Conservation (phyloP, 768 basidiomycete genomes). For the Solioccasus polychromus region DNA sequence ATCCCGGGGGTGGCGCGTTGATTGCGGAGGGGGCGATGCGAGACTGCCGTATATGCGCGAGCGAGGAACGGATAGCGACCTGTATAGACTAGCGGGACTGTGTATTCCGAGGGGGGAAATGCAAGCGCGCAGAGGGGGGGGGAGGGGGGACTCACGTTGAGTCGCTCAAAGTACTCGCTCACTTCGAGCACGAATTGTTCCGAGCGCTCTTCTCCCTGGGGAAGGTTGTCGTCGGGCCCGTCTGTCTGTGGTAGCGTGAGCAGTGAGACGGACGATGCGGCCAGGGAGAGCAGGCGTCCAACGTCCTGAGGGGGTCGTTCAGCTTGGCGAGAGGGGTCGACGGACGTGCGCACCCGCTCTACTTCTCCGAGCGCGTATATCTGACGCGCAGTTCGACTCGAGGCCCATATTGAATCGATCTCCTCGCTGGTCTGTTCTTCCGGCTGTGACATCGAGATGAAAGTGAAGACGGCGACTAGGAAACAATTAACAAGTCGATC, state of each 20-base stretch:
- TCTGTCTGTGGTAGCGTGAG: conserved; percentile 85
- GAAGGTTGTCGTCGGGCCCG: conserved; percentile 59
- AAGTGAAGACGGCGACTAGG: too few relatives aligned
- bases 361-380: conserved; percentile 79
- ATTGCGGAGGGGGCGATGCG: conserved; percentile 88
- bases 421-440: conserved; percentile 31
- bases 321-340: too few relatives aligned
- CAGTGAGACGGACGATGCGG: conserved; percentile 75
- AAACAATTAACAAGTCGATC: too few relatives aligned
- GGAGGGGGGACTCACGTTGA: conserved; percentile 55
- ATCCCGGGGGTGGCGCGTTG: conserved; percentile 68
- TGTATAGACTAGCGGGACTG: conserved; percentile 59
- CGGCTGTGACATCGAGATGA: conserved; percentile 20
- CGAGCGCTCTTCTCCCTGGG: conserved; percentile 79
- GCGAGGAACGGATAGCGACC: conserved; percentile 67
- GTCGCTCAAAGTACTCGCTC: conserved; percentile 80
- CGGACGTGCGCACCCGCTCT: conserved; percentile 55
- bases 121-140: background rate
- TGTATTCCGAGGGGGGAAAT: background rate
- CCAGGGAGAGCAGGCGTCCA: conserved; percentile 68
- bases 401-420: conserved; percentile 78
- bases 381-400: conserved; percentile 76
- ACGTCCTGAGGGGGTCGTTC: conserved; percentile 54
- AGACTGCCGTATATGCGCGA: conserved; percentile 78
- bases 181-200: conserved; percentile 85